A percentile compares a stretch with the other conserved stretches of the same genome.
These are phyloP conservation scores for Penicillium dipodomyicola DNA, from an alignment of 495 filamentous ascomycete genomes.

Conservation along the genomic window DNA sequence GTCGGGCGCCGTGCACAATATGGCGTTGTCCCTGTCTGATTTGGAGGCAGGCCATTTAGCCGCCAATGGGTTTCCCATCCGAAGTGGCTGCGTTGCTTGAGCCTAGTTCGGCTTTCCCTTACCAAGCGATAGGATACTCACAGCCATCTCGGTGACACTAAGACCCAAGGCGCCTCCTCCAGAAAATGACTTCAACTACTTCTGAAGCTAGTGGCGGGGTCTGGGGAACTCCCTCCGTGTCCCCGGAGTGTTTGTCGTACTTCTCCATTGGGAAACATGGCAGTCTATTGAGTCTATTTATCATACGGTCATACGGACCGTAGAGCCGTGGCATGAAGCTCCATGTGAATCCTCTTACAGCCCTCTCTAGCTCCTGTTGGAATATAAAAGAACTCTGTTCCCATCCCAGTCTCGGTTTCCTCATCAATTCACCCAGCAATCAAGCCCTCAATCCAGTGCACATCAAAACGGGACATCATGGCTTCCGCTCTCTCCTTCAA, in stretches of 20 bases:
- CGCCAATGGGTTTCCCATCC: constrained; percentile 8
- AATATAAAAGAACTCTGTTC: constrained; percentile 12
- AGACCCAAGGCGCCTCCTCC: constrained; percentile 3
- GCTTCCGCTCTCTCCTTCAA: constrained; percentile 23
- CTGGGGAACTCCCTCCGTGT: constrained; percentile 25
- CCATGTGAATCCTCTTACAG: background rate
- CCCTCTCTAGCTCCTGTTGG: background rate
- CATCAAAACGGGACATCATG: constrained; percentile 12
- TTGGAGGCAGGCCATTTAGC: constrained; percentile 9
- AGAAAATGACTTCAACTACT: constrained; percentile 6
- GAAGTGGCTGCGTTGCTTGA: background rate
- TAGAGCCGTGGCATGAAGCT: constrained; percentile 10
- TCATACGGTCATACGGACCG: constrained; percentile 21
- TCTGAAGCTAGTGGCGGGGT: constrained; percentile 1
- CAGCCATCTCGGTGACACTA: constrained; percentile 1
- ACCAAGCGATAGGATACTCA: constrained; percentile 1
- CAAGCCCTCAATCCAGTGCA: constrained; percentile 1
- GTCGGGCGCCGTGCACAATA: background rate
- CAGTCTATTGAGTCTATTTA: background rate
- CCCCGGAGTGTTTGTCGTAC: constrained; percentile 19
- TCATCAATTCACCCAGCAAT: background rate
- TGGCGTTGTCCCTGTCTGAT: background rate
- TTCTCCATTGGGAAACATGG: constrained; percentile 21
- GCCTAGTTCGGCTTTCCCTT: background rate
- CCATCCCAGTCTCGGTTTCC: too few relatives aligned